Base-by-base conservation (phyloP, 2,329 filamentous ascomycete genomes). In the Aschersonia sp. region DNA sequence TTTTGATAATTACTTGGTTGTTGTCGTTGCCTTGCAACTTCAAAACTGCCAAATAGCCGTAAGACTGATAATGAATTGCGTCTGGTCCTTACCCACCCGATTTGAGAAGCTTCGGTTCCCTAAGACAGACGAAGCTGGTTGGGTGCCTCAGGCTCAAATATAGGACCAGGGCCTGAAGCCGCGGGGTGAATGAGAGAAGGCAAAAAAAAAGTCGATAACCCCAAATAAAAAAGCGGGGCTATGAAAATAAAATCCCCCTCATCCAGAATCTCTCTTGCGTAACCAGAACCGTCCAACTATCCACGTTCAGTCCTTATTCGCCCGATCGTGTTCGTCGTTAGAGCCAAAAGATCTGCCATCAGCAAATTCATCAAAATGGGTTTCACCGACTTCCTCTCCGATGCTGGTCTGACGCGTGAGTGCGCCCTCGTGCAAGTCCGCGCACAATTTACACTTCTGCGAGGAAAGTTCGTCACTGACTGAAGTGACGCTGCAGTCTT, bases 381-480 rank as follows among this genome's bases (percentile, higher is more conserved):
- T 65, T 83, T 83, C 73, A 70, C 72, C 64, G 78, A 83, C 65
- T 70, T 84, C 59, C 63, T 77, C 59, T 72, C 75, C 62, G 78
- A 80, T 62, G 68, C 77, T 66, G 79, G 80, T 62, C 67, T 80
- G 47, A 50, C 53, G 53, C 52, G 59, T 61, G 48, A 55, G 56
- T 53, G 31, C 42, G 12, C n/a, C 20, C 41, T 29, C 28, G 31
- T 20, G 40, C 40, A 28, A n/a, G 6, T 20, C 20, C 20, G 20
- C 40, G 20, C 40, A 42, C 10, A 42, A 42, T n/a, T 20, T 20
- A 20, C 20, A 20, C 20, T 20, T 20, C 20, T 20, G 20, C 20
- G 20, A 20, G 20, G 20, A 20, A 20, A 20, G 20, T 20, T 20
- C 20, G 4, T 42, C 20, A 28, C 40, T 42, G 40, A 42, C 43